Percentiles rank a stretch among this genome's conserved stretches.
Conservation (phyloP, 1,284 basidiomycete genomes). For the Cryptococcus sp. region DNA sequence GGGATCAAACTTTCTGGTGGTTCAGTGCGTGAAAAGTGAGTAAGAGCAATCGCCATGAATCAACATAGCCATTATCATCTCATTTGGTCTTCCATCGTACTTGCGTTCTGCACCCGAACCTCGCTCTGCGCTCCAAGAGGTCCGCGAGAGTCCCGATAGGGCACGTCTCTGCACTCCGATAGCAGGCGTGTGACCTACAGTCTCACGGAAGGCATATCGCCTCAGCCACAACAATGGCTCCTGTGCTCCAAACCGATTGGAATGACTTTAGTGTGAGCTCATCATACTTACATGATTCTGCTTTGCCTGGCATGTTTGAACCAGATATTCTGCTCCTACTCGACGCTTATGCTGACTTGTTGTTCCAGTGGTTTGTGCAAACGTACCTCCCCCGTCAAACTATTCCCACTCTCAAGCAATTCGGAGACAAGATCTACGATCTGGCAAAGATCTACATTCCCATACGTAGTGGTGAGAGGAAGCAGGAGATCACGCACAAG, state of each 20-base stretch:
- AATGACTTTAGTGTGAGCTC: constrained; percentile 31
- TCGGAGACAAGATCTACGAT: constrained; percentile 26
- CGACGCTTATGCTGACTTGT: not conserved
- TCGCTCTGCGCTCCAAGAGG: too few relatives aligned
- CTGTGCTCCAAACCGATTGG: constrained; percentile 24
- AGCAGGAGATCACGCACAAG: constrained; percentile 42
- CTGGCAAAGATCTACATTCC: constrained; percentile 19
- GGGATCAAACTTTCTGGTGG: constrained; percentile 16
- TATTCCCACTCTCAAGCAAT: constrained; percentile 30
- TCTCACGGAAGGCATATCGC: not conserved
- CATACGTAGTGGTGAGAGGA: constrained; percentile 35
- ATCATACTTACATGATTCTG: not conserved
- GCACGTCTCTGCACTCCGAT: not conserved
- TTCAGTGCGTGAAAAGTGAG: not conserved
- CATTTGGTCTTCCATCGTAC: too few relatives aligned
- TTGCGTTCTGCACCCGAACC: too few relatives aligned
- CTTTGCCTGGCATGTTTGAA: not conserved
- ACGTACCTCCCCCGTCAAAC: constrained; percentile 34
- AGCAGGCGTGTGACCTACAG: not conserved
- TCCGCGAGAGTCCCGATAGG: not conserved
- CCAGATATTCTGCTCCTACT: not conserved
- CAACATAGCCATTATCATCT: not conserved
- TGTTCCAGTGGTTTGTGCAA: constrained; percentile 31
- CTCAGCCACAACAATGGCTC: constrained; percentile 4
- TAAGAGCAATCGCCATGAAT: not conserved